Evolutionary conservation across 1,284 basidiomycete species (phyloP).

Genomic region (Neonothopanus nambi): DNA sequence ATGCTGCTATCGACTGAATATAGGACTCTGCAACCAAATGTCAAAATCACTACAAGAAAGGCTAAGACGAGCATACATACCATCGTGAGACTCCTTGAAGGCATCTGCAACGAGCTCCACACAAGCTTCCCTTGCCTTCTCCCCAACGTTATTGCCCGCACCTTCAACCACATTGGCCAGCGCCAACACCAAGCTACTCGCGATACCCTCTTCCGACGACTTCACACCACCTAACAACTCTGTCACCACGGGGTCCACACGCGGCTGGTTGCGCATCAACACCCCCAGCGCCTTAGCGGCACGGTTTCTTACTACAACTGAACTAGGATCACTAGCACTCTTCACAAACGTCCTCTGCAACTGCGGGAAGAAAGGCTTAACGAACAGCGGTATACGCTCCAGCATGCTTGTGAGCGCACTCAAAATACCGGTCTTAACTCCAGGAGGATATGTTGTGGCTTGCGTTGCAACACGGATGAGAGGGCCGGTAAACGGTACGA

Average conservation of each 20-base stretch:
- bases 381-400: conserved; percentile 82
- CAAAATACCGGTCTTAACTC: conserved; percentile 89
- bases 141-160: conserved; percentile 76
- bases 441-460: conserved; percentile 84
- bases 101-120: conserved; percentile 79
- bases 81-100: conserved; percentile 74
- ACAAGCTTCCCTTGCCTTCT: conserved; percentile 71
- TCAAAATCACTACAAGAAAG: conserved; percentile 9
- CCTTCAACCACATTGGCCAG: conserved; percentile 77
- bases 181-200: conserved; percentile 75
- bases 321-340: conserved; percentile 81
- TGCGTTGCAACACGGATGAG: conserved; percentile 93
- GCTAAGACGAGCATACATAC: conserved; percentile 38
- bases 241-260: conserved; percentile 85
- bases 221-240: conserved; percentile 79
- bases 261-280: conserved; percentile 89
- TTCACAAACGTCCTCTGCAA: conserved; percentile 97
- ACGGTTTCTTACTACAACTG: conserved; percentile 76
- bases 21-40: conserved; percentile 59
- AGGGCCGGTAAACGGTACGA: conserved; percentile 95
- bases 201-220: conserved; percentile 71
- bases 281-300: conserved; percentile 86
- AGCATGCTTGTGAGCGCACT: conserved; percentile 83
- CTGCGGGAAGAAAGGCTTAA: conserved; percentile 98
- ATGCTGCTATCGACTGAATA: conserved; percentile 64